Evolutionary conservation across 495 filamentous ascomycete species (phyloP).

Genomic region (Platismatia glauca): DNA sequence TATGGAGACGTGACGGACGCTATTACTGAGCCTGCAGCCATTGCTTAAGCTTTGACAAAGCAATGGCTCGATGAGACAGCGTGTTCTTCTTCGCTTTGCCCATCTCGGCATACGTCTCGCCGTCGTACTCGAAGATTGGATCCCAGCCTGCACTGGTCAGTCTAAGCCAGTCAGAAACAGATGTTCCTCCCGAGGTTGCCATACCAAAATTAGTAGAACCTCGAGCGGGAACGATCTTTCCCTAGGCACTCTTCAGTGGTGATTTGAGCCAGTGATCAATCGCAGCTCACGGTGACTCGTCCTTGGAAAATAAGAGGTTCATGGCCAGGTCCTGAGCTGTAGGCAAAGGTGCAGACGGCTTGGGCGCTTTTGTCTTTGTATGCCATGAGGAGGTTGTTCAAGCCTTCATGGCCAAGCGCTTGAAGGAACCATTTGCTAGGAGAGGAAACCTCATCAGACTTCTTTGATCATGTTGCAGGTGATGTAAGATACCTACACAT

Average conservation of each 20-base stretch:
- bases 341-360: slow-evolving; percentile 94
- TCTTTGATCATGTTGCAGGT: background rate
- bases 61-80: slow-evolving; percentile 82
- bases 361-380: slow-evolving; percentile 85
- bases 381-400: slow-evolving; percentile 85
- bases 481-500: slow-evolving; percentile 54
- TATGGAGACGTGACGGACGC: background rate
- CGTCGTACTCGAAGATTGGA: slow-evolving; percentile 89
- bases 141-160: slow-evolving; percentile 64
- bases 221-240: slow-evolving; percentile 66
- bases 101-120: slow-evolving; percentile 97
- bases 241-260: slow-evolving; percentile 31
- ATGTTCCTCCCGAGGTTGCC: slow-evolving; percentile 24
- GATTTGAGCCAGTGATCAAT: background rate
- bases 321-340: slow-evolving; percentile 72
- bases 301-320: slow-evolving; percentile 91
- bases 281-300: slow-evolving; percentile 47
- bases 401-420: slow-evolving; percentile 65
- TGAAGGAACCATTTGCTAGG: slow-evolving; percentile 86
- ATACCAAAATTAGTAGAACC: slow-evolving; percentile 75
- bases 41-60: slow-evolving; percentile 70
- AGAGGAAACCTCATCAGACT: background rate
- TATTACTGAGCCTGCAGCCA: slow-evolving; percentile 49
- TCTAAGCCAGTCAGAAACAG: background rate
- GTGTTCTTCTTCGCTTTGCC: slow-evolving; percentile 83